Evolutionary conservation across 139 green algal genomes (phyloP), one percentile per base, ranked within the genome.

Genomic region (Chlorella ohadii): DNA sequence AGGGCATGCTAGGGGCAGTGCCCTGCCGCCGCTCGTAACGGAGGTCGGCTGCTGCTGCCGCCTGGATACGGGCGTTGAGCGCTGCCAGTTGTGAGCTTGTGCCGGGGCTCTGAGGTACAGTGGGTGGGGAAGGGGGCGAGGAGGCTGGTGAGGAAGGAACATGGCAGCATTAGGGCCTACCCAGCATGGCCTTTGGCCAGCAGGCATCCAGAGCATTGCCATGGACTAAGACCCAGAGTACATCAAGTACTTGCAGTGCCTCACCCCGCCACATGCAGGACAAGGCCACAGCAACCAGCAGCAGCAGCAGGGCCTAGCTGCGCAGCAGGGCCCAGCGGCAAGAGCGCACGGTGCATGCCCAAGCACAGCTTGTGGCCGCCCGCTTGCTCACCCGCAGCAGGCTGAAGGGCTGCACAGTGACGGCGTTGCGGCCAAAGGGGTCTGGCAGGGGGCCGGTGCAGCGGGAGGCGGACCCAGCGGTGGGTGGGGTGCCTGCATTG

Each of bases 351-450:
- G 7, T 13, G n/a, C n/a, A 41, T 3, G 19, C n/a, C 65, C n/a
- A n/a, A 27, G 7, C 65, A 28, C 65, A 72, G 65, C 65, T 12
- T 31, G 31, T 19, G 2, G 31, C n/a, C 13, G 19, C 31, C 11
- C 28, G 5, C 27, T 27, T 28, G 16, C 74, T 81, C 76, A 82
- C 76, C 76, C 76, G 36, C 76, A 82, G 38, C 59, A 82, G 76
- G 59, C 56, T 82, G 76, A 82, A 82, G 76, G 76, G 76, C 36
- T 34, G 64, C 31, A 82, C 15, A 17, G 56, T 22, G n/a, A 31
- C 4, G 47, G 19, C 72, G 20, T 38, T 65, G 72, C 31, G 23
- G 13, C 38, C 20, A 4, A 34, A 2, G 13, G 7, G 17, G 33
- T 67, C 33, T 22, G 34, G 74, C 55, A 23, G 19, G 44, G 55